A percentile compares a stretch with the other conserved stretches of the same genome.
Conservation (phyloP, 768 basidiomycete genomes). For the Aureoboletus auriporus region DNA sequence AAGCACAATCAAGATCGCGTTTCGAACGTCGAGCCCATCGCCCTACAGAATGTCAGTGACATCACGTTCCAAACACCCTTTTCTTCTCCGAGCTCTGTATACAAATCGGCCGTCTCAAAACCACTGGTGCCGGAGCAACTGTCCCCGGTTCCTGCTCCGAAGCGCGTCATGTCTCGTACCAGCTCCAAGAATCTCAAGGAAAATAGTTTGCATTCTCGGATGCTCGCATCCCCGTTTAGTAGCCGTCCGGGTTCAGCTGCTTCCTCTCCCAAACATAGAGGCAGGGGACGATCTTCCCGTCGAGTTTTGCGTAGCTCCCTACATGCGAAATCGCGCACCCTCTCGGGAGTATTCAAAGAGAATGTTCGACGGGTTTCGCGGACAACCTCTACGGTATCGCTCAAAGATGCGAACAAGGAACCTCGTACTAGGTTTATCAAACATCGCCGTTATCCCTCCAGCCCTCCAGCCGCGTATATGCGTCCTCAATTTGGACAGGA, state of each 20-base stretch:
- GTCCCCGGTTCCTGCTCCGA: slow-evolving; percentile 40
- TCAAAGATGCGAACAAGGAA: slow-evolving; percentile 12
- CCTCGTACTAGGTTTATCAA: slow-evolving; percentile 9
- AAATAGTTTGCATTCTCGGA: slow-evolving; percentile 24
- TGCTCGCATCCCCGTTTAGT: slow-evolving; percentile 44
- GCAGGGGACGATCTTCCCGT: slow-evolving; percentile 6
- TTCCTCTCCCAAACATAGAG: slow-evolving; percentile 32
- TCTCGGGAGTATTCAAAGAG: slow-evolving; percentile 29
- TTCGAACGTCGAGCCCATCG: slow-evolving; percentile 4
- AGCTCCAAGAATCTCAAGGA: slow-evolving; percentile 40
- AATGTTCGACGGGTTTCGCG: slow-evolving; percentile 12
- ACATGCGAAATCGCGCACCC: slow-evolving; percentile 36
- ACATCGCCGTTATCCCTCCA: slow-evolving; percentile 18
- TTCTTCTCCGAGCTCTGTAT: slow-evolving; percentile 16
- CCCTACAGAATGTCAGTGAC: slow-evolving; percentile 7
- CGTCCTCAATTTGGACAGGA: slow-evolving; percentile 12
- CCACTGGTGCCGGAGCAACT: slow-evolving; percentile 30
- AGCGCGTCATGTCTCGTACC: slow-evolving; percentile 35
- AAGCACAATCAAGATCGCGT: slow-evolving; percentile 21
- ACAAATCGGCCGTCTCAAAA: slow-evolving; percentile 21
- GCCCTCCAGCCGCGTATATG: slow-evolving; percentile 27
- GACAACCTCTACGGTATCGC: slow-evolving; percentile 15
- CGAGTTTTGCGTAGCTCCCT: slow-evolving; percentile 16
- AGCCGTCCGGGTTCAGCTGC: slow-evolving; percentile 41
- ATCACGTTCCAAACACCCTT: slow-evolving; percentile 28